These are phyloP conservation scores for Candida manassasensis DNA, from an alignment of 805 yeast genomes.

Conservation along the genomic window DNA sequence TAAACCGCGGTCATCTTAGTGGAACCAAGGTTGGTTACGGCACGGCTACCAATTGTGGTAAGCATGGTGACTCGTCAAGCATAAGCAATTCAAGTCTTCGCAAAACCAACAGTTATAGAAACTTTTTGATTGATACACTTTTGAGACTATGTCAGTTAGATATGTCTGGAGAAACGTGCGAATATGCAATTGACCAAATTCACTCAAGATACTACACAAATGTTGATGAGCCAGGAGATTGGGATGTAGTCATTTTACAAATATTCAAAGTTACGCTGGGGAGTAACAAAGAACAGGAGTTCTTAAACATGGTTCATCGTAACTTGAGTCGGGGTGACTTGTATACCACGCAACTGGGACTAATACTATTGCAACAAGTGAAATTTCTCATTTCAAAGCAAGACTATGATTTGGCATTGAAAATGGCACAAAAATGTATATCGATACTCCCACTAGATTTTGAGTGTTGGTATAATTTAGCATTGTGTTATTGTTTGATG, in stretches of 20 bases:
- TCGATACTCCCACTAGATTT: constrained; percentile 73
- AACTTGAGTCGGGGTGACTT: constrained; percentile 11
- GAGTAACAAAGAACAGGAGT: constrained; percentile 18
- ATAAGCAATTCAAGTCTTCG: constrained; percentile 6
- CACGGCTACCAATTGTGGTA: constrained; percentile 25
- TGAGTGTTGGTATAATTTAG: constrained; percentile 63
- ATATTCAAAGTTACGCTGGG: constrained; percentile 21
- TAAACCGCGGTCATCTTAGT: constrained; percentile 44
- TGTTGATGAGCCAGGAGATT: constrained; percentile 11
- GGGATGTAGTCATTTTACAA: constrained; percentile 21
- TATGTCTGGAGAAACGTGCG: constrained; percentile 24
- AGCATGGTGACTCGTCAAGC: constrained; percentile 11
- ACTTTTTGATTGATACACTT: constrained; percentile 51
- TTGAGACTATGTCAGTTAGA: constrained; percentile 38
- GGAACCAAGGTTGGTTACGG: constrained; percentile 39
- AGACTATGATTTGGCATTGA: constrained; percentile 51
- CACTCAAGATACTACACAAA: constrained; percentile 5
- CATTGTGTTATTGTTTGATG: constrained; percentile 53
- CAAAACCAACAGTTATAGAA: constrained; percentile 37
- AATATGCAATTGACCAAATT: constrained; percentile 36
- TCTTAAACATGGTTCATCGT: constrained; percentile 19
- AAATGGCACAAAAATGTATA: constrained; percentile 56
- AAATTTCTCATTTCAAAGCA: constrained; percentile 54
- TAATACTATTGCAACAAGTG: constrained; percentile 58
- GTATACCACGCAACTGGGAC: constrained; percentile 47